Evolutionary conservation across 495 filamentous ascomycete genomes (phyloP).

Genomic region (Xylaria bambusicola): DNA sequence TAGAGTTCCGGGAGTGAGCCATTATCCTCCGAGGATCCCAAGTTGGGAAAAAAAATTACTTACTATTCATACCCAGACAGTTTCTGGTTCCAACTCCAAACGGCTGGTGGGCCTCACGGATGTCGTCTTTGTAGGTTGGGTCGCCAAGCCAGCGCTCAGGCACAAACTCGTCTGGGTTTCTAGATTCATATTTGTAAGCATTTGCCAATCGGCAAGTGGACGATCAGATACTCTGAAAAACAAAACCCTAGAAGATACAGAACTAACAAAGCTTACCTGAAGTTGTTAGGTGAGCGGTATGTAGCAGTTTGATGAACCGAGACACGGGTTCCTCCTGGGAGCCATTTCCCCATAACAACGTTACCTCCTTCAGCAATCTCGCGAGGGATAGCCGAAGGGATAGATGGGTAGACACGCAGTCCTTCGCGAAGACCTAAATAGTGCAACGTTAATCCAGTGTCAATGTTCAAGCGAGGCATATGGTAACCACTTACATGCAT

Average conservation of each 20-base stretch:
- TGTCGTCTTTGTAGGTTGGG: conserved; percentile 34
- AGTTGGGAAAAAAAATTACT: neutral
- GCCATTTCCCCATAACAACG: conserved; percentile 46
- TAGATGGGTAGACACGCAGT: conserved; percentile 59
- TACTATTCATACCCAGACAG: conserved; percentile 33
- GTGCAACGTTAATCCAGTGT: neutral
- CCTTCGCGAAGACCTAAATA: conserved; percentile 47
- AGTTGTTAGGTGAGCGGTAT: conserved; percentile 42
- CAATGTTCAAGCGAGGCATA: neutral
- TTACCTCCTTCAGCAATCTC: conserved; percentile 47
- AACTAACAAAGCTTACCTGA: conserved; percentile 23
- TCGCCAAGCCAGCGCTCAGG: conserved; percentile 44
- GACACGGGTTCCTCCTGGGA: conserved; percentile 42
- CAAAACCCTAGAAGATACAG: neutral
- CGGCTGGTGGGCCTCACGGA: conserved; percentile 33
- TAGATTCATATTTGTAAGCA: neutral
- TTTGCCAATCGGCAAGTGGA: conserved; percentile 24
- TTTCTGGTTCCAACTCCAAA: conserved; percentile 32
- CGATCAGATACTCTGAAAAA: neutral
- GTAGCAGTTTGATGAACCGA: conserved; percentile 40
- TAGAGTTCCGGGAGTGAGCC: neutral
- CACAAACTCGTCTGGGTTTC: conserved; percentile 42
- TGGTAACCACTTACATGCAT: conserved; percentile 40
- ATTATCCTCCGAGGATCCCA: neutral
- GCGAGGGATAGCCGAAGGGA: conserved; percentile 49